Evolutionary conservation across 805 yeast genomes (phyloP).

Genomic region (Metschnikowia rubicola): DNA sequence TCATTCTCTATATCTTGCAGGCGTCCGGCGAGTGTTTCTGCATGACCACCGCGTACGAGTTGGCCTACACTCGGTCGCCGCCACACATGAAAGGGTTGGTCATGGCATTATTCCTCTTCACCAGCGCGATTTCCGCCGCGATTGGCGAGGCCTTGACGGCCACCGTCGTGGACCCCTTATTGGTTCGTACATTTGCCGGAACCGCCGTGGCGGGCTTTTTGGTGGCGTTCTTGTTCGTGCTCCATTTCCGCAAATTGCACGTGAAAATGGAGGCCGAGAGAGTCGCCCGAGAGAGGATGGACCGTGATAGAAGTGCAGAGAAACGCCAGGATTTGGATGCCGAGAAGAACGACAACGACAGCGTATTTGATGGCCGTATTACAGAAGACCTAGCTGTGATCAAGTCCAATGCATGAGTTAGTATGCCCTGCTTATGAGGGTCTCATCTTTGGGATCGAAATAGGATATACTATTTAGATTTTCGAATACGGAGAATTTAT

Average conservation of each 20-base stretch:
- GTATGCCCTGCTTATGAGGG: no score
- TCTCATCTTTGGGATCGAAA: no score
- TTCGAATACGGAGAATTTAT: no score
- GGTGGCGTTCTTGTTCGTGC: conserved; percentile 31
- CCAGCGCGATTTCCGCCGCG: conserved; percentile 48
- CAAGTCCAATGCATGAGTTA: conserved; percentile 1
- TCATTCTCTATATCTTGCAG: conserved; percentile 34
- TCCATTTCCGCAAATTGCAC: conserved; percentile 39
- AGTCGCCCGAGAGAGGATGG: conserved; percentile 6
- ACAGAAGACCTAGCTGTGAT: conserved; percentile 2
- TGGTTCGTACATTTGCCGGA: conserved; percentile 43
- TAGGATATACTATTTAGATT: no score
- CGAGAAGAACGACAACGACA: background rate
- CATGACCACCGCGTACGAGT: conserved; percentile 48
- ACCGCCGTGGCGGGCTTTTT: conserved; percentile 35
- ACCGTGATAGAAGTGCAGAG: background rate
- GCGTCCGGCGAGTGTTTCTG: conserved; percentile 56
- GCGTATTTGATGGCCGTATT: background rate
- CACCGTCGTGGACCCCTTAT: conserved; percentile 38
- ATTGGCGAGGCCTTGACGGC: conserved; percentile 41
- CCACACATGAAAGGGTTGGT: conserved; percentile 49
- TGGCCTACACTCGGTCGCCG: conserved; percentile 53
- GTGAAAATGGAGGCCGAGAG: conserved; percentile 38
- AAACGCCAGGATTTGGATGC: background rate
- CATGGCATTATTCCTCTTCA: conserved; percentile 42